Percentiles rank a stretch among this genome's conserved stretches.
Conservation (phyloP, 23 red algal species). For the Gracilaria gracilis region DNA sequence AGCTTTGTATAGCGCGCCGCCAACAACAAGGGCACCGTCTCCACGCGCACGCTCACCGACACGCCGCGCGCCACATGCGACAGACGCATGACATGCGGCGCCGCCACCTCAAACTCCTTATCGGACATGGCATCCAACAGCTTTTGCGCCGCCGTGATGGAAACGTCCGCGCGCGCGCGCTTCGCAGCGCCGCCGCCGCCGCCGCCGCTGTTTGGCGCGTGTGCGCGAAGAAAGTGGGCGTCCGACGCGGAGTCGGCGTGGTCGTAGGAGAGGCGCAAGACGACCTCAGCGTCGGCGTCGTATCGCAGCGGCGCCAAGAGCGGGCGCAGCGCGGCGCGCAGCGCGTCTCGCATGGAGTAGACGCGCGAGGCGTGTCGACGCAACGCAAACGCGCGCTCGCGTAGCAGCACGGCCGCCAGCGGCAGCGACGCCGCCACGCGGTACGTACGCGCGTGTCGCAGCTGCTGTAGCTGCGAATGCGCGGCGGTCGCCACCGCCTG, state of each 20-base stretch:
- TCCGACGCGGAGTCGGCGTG: neutral
- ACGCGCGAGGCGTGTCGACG: neutral
- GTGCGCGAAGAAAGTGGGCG: neutral
- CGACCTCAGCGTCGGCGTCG: conserved; percentile 36
- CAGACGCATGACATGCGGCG: conserved; percentile 36
- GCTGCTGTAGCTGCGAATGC: neutral
- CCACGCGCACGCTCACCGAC: conserved; percentile 5
- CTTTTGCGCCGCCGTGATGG: conserved; percentile 19
- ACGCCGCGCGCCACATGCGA: neutral
- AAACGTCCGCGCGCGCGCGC: neutral
- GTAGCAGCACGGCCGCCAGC: conserved; percentile 33
- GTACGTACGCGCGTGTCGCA: conserved; percentile 36
- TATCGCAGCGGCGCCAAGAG: conserved; percentile 27
- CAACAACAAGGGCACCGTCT: conserved; percentile 56
- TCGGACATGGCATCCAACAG: conserved; percentile 30
- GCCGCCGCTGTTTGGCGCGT: neutral
- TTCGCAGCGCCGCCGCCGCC: neutral
- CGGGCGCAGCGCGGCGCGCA: conserved; percentile 16
- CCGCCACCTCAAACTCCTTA: conserved; percentile 7
- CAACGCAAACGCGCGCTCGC: conserved; percentile 5
- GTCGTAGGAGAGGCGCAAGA: conserved; percentile 23
- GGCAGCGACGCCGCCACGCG: conserved; percentile 35
- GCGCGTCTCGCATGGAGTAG: conserved; percentile 18
- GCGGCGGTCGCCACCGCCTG: neutral
- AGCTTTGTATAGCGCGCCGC: conserved; percentile 83